A percentile compares a stretch with the other conserved stretches of the same genome.
These are phyloP conservation scores for Sporothrix mexicana DNA, from an alignment of 2,329 filamentous ascomycete species.

Conservation along the genomic window DNA sequence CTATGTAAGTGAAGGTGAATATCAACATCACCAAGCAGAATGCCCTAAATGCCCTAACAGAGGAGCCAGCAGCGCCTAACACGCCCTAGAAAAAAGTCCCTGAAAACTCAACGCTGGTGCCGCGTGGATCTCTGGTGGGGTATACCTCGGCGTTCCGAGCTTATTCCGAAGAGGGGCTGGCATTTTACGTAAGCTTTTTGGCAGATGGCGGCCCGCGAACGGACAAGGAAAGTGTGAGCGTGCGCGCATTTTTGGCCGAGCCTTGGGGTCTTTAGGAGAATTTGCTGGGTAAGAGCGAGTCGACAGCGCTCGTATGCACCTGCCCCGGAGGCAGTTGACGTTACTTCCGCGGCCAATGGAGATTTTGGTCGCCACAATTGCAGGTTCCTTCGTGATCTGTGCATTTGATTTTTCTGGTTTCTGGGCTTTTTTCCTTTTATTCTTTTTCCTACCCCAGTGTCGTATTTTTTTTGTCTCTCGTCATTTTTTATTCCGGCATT, in stretches of 20 bases:
- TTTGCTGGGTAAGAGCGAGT: neutral
- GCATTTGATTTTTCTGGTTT: constrained; percentile 1
- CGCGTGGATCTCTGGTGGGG: neutral
- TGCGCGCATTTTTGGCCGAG: constrained; percentile 17
- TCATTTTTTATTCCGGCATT: neutral
- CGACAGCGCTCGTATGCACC: neutral
- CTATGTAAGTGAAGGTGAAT: no score
- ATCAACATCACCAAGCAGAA: neutral
- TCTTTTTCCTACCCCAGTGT: neutral
- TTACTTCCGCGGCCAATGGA: neutral
- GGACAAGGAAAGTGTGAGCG: constrained; percentile 12
- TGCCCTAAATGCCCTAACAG: neutral
- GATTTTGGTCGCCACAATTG: constrained; percentile 22
- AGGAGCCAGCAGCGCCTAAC: neutral
- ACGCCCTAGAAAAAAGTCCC: neutral
- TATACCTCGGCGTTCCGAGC: constrained; percentile 7
- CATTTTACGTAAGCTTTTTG: constrained; percentile 26
- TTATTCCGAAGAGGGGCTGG: constrained; percentile 18
- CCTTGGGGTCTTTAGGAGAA: neutral
- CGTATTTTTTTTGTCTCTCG: neutral
- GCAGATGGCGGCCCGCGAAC: neutral
- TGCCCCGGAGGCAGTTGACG: constrained; percentile 6
- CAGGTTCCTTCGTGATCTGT: constrained; percentile 17
- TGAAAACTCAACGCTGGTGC: neutral
- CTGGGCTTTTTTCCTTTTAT: neutral